Evolutionary conservation across 2,329 filamentous ascomycete species (phyloP), one percentile per base, ranked within the genome.

Genomic region (Thielaviopsis euricoi): DNA sequence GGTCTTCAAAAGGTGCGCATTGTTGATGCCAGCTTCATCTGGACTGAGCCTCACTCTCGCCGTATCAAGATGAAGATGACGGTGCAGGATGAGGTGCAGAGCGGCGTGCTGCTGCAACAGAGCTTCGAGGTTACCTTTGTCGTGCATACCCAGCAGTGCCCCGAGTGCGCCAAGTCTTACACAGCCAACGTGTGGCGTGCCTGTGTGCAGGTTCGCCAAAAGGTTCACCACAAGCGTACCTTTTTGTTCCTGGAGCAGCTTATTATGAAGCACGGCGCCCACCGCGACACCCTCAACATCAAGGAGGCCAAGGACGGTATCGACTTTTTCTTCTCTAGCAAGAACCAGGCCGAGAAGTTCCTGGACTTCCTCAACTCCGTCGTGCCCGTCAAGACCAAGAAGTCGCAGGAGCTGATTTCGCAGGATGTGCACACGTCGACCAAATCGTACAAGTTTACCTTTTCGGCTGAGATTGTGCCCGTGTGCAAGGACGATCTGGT

Each of bases 401-500:
- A 90, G 65, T 72, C 72, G 6, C 70, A 94, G 67, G 87, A 96
- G 69, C 79, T 97, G 52, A 97, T 98, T 64, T 95, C 89, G 4
- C 83, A 89, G 74, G 91, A 98, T 70, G 81, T 85, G 13, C 93
- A 98, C 72, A 96, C 90, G 0, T 87, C 86, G 17, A 86, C 84
- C 61, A 93, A 88, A 71, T 89, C 85, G 37, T 97, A 91, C 79
- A 98, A 98, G 70, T 96, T 96, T 73, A 85, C 87, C 52, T 97
- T 83, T 71, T 94, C 89, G 0, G 82, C 86, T 57, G 88, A 96
- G 68, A 71, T 98, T 53, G 85, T 97, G 25, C 93, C 93, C 1
- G 89, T 98, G 54, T 97, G 93, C 76, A 95, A 96, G 71, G 93
- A 98, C 65, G 93, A 98, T 67, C 76, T 98, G 26, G 88, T 98